Conservation (phyloP, 495 filamentous ascomycete genomes). For the Penicillium subrubescens region DNA sequence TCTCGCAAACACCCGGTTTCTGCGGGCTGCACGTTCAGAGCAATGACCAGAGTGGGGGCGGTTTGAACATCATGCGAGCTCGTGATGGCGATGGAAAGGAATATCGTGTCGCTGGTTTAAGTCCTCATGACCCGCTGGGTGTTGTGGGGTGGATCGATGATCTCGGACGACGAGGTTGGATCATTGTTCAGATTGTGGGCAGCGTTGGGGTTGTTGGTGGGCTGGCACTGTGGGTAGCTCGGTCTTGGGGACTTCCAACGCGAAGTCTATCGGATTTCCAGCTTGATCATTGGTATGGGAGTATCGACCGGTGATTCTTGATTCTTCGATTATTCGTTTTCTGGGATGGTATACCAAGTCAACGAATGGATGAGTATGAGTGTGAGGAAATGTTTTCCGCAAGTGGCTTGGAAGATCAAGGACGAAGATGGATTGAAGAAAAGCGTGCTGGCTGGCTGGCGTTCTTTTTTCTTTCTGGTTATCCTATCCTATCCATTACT, state of each 20-base stretch:
- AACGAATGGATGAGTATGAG: background rate
- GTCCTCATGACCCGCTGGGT: slow-evolving; percentile 72
- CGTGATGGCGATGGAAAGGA: slow-evolving; percentile 23
- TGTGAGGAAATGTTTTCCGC: background rate
- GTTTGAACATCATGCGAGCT: slow-evolving; percentile 29
- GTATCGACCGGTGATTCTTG: slow-evolving; percentile 20
- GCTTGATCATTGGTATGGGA: slow-evolving; percentile 32
- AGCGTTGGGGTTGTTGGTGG: slow-evolving; percentile 74
- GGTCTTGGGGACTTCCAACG: slow-evolving; percentile 45
- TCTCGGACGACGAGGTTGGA: slow-evolving; percentile 64
- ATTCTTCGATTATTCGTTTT: background rate
- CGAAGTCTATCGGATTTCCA: slow-evolving; percentile 41
- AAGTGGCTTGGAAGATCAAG: background rate
- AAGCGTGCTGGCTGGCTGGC: background rate
- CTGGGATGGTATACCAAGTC: background rate
- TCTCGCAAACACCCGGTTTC: slow-evolving; percentile 41
- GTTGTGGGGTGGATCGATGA: slow-evolving; percentile 71
- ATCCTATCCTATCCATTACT: background rate
- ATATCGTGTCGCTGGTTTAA: slow-evolving; percentile 42
- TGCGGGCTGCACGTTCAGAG: slow-evolving; percentile 25
- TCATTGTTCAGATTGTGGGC: slow-evolving; percentile 77
- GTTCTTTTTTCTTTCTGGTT: background rate
- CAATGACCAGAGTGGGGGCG: slow-evolving; percentile 25
- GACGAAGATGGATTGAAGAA: background rate
- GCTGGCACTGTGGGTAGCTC: slow-evolving; percentile 64